These are phyloP conservation scores for Blastocrithidia nonstop DNA, from an alignment of 208 protist genomes.

Conservation along the genomic window DNA sequence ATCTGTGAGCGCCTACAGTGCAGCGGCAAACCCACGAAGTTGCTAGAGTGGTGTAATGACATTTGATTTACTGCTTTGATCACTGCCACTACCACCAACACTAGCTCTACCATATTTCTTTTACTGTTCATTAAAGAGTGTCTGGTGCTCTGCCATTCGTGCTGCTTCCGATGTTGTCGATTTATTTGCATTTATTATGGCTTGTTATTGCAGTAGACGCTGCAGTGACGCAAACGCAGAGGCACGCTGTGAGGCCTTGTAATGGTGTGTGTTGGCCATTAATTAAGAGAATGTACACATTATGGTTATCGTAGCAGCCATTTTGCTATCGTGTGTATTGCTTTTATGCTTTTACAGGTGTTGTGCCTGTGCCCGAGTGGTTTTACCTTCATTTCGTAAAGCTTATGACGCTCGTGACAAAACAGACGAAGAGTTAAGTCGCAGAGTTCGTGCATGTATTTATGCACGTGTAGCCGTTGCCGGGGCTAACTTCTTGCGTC, in stretches of 20 bases:
- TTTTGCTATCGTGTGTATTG: conserved; percentile 1
- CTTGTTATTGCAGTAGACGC: conserved; percentile 11
- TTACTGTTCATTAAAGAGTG: neutral
- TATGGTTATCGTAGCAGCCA: conserved; percentile 1
- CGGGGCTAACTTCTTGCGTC: conserved; percentile 67
- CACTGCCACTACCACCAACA: too few species aligned
- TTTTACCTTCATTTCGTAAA: too few species aligned
- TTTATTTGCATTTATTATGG: conserved; percentile 8
- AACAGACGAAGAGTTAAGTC: conserved; percentile 14
- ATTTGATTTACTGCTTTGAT: too few species aligned
- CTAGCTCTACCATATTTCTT: too few species aligned
- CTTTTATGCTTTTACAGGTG: neutral
- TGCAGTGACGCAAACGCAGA: conserved; percentile 39
- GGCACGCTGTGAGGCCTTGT: conserved; percentile 36
- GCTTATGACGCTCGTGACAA: neutral
- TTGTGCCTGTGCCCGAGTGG: neutral
- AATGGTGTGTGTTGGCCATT: conserved; percentile 32
- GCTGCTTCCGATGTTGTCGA: neutral
- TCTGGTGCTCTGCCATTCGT: neutral
- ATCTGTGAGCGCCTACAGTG: conserved; percentile 55
- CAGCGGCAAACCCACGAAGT: conserved; percentile 19
- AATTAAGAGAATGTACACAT: conserved; percentile 30
- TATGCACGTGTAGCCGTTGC: conserved; percentile 62
- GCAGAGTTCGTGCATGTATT: conserved; percentile 65
- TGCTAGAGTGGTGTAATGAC: conserved; percentile 30